Evolutionary conservation across 1,284 basidiomycete species (phyloP), one percentile per base, ranked within the genome.

Genomic region (Irpex sp.): DNA sequence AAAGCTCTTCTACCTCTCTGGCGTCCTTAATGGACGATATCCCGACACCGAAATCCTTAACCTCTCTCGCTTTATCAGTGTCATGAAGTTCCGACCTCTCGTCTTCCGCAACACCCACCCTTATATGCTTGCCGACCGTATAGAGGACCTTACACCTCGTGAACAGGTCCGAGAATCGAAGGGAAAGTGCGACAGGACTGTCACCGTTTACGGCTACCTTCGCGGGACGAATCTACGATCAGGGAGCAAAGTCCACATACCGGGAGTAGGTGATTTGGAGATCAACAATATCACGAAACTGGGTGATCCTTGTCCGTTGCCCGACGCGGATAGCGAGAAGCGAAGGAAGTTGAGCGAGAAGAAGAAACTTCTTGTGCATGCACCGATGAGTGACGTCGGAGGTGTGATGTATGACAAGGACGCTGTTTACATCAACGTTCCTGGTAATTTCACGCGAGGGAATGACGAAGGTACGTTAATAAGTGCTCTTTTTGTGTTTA

Each of bases 371-470:
- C 78, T 98, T 4, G 88, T 98, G 6, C 94, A 99, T 74, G 97
- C 97, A 6, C 97, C 97, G 1, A 98, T 99, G 96, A 96, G 93
- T 72, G 96, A 98, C 70, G 91, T 98, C 2, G 96, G 96, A 19
- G 97, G 96, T 7, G 87, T 99, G 63, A 88, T 94, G 78, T 98
- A 97, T 71, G 97, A 99, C 79, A 98, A 98, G 75, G 97, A 99
- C 70, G 94, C 96, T 0, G 96, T 99, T 2, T 99, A 94, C 80
- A 91, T 99, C 68, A 98, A 98, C 71, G 96, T 98, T 3, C 93
- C 94, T 3, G 97, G 97, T 1, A 95, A 84, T 70, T 99, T 99
- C 70, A 90, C 93, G 4, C 82, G 89, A 56, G 86, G 84, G 10
- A 84, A 84, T 62, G 74, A 74, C 10, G 84, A 86, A 63, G 79